A percentile compares a stretch with the other conserved stretches of the same genome.
Evolutionary conservation across 805 yeast genomes (phyloP).

Genomic region (Saturnispora saitoi): DNA sequence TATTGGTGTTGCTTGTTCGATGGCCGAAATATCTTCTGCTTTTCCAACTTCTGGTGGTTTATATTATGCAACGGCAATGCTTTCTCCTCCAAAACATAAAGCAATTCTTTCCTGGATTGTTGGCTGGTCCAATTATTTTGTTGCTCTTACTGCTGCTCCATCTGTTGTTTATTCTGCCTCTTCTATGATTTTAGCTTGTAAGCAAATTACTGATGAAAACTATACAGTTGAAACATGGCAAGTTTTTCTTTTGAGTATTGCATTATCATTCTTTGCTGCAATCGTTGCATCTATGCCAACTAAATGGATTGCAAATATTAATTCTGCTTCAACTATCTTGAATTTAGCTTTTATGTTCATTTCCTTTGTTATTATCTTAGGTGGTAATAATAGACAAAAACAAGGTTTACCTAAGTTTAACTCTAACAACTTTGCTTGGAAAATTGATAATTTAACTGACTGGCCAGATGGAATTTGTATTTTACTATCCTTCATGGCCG

Average conservation of each 20-base stretch:
- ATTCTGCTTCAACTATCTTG: slow-evolving; percentile 39
- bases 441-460: slow-evolving; percentile 46
- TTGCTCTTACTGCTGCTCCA: slow-evolving; percentile 55
- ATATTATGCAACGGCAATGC: slow-evolving; percentile 57
- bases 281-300: slow-evolving; percentile 47
- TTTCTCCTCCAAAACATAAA: slow-evolving; percentile 47
- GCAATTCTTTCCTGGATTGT: slow-evolving; percentile 53
- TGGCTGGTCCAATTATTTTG: slow-evolving; percentile 58
- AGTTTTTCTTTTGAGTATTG: slow-evolving; percentile 42
- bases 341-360: slow-evolving; percentile 43
- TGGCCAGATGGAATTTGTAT: slow-evolving; percentile 56
- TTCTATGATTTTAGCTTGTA: slow-evolving; percentile 45
- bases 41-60: slow-evolving; percentile 65
- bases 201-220: slow-evolving; percentile 30
- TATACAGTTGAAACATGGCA: slow-evolving; percentile 42
- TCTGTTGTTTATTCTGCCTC: slow-evolving; percentile 53
- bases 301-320: slow-evolving; percentile 43
- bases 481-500: slow-evolving; percentile 51
- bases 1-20: slow-evolving; percentile 47
- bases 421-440: slow-evolving; percentile 43
- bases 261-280: slow-evolving; percentile 41
- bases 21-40: slow-evolving; percentile 59
- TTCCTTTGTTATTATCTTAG: slow-evolving; percentile 46
- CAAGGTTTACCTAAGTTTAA: slow-evolving; percentile 41
- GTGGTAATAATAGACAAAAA: slow-evolving; percentile 34